Percentiles rank a stretch among this genome's conserved stretches.
Evolutionary conservation across 1,139 yeast genomes (phyloP).

Genomic region (Scheffersomyces titani): DNA sequence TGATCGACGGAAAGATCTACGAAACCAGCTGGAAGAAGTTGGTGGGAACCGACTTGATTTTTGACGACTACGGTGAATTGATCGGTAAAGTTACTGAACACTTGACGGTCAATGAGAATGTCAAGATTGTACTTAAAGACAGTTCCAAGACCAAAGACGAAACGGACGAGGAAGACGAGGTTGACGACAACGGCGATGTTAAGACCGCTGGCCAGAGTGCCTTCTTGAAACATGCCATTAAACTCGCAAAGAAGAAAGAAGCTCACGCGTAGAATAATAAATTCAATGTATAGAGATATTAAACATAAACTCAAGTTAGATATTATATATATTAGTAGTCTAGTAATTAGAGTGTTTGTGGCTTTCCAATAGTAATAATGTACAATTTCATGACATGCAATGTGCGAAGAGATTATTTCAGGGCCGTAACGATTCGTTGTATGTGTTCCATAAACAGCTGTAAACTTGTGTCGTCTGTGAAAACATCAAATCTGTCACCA

Average conservation of each 20-base stretch:
- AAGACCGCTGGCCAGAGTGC: slow-evolving; percentile 18
- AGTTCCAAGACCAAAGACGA: slow-evolving; percentile 12
- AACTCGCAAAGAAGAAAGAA: slow-evolving; percentile 23
- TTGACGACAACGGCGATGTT: slow-evolving; percentile 6
- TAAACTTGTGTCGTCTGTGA: slow-evolving; percentile 71
- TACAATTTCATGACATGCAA: neutral
- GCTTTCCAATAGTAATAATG: neutral
- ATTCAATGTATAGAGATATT: neutral
- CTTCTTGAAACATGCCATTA: slow-evolving; percentile 32
- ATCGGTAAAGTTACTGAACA: slow-evolving; percentile 47
- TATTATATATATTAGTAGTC: neutral
- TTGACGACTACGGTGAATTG: slow-evolving; percentile 58
- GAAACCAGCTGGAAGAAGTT: slow-evolving; percentile 78
- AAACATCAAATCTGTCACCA: slow-evolving; percentile 37
- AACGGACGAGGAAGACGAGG: slow-evolving; percentile 14
- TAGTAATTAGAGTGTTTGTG: neutral
- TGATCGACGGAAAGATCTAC: slow-evolving; percentile 52
- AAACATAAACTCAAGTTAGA: neutral
- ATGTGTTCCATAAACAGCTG: slow-evolving; percentile 68
- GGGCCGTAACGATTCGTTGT: slow-evolving; percentile 35
- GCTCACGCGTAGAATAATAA: neutral
- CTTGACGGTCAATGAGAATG: slow-evolving; percentile 30
- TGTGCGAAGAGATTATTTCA: slow-evolving; percentile 9
- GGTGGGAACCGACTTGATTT: slow-evolving; percentile 79
- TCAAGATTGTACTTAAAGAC: slow-evolving; percentile 23